Conservation (phyloP, 2,329 filamentous ascomycete genomes). For the Plectosphaerella cucumerina region DNA sequence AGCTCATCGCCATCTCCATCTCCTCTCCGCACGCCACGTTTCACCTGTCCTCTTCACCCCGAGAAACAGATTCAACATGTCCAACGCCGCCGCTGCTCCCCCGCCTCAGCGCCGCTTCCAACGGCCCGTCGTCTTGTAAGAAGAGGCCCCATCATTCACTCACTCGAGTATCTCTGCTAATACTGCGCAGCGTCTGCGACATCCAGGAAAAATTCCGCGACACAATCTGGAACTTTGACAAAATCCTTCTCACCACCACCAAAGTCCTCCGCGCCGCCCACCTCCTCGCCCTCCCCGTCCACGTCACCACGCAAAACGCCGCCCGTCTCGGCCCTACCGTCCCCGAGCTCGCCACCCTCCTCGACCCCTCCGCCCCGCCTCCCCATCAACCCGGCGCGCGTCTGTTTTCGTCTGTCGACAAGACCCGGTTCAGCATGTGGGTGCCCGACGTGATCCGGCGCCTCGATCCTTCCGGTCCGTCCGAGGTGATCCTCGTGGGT, state of each 20-base stretch:
- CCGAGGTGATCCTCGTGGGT: slow-evolving; percentile 73
- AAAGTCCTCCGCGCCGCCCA: slow-evolving; percentile 65
- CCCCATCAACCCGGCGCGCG: slow-evolving; percentile 22
- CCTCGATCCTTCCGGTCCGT: slow-evolving; percentile 23
- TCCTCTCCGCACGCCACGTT: neutral
- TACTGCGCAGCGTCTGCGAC: slow-evolving; percentile 71
- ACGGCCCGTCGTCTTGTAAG: slow-evolving; percentile 12
- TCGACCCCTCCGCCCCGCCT: slow-evolving; percentile 24
- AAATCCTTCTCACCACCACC: slow-evolving; percentile 65
- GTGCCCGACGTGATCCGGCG: slow-evolving; percentile 58
- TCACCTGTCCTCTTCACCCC: neutral
- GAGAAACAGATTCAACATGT: slow-evolving; percentile 6
- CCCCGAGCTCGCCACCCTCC: slow-evolving; percentile 57
- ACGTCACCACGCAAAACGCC: slow-evolving; percentile 81
- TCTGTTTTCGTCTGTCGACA: slow-evolving; percentile 60
- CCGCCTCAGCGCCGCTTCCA: slow-evolving; percentile 9
- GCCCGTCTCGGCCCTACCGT: slow-evolving; percentile 77
- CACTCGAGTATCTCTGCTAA: neutral
- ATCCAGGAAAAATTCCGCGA: slow-evolving; percentile 88
- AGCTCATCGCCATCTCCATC: neutral
- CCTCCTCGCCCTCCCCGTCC: slow-evolving; percentile 70
- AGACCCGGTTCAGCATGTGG: slow-evolving; percentile 87
- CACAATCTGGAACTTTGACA: slow-evolving; percentile 80
- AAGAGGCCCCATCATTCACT: neutral
- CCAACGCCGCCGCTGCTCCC: slow-evolving; percentile 2